Evolutionary conservation across 164 flowering plant species (phyloP), one percentile per base, ranked within the genome.

Genomic region (Sedum album): DNA sequence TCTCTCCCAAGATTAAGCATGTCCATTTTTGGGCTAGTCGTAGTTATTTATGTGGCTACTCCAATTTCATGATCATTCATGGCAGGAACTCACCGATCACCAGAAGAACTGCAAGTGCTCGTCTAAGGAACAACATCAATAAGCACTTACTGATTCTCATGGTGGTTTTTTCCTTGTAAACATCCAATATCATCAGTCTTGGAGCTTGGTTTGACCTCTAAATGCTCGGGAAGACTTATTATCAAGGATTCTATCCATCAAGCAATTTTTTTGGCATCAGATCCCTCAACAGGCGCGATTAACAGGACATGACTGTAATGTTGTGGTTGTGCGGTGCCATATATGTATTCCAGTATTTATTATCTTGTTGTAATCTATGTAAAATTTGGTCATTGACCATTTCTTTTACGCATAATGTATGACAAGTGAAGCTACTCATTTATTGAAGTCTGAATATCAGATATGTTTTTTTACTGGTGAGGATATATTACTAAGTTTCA

Each of bases 81-180:
- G 26, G 38, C 67, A 65, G 67, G 67, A 65, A 36, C 67, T 65
- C 67, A 65, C 67, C 5, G 67, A 65, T 13, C 67, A 33, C 26
- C 67, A 65, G 35, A 65, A 41, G n/a, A 65, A 25, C 26, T 65
- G 67, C 67, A 65, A 65, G 30, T 65, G 67, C 44, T 35, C 46
- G 23, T 36, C 46, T 1, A 65, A 41, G 67, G 67, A 65, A 33
- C 26, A 38, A n/a, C 67, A 21, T 20, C 30, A 65, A 35, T 36
- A 38, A 36, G 44, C 67, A 62, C 15, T 65, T 65, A 26, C 9
- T 36, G 46, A 35, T 36, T 36, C 30, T 65, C 38, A 6, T 26
- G 15, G 17, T 20, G 28, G 21, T 46, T 35, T 57, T 11, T 57
- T 11, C 25, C 31, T 2, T 57, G 62, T 28, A 28, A 57, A 57